phyloP scores from a whole-genome alignment of 2,329 filamentous ascomycete species.

The Colletotrichum siamense region DNA sequence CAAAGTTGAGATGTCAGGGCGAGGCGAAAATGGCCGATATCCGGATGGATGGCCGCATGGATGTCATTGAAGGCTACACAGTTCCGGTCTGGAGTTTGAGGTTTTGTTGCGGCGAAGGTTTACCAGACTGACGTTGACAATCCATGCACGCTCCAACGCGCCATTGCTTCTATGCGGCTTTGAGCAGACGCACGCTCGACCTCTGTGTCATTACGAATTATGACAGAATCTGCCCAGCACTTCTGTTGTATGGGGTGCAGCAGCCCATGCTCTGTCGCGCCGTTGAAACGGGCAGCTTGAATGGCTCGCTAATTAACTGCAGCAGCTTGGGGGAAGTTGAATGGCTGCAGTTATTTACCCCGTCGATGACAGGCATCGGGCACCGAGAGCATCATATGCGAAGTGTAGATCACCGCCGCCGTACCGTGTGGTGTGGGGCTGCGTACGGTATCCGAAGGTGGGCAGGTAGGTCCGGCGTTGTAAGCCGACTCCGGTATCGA shows the following conservation, averaged over 20 bases:
- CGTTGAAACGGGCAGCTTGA: constrained; percentile 11
- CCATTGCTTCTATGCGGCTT: not conserved
- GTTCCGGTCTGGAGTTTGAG: constrained; percentile 9
- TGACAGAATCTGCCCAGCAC: not conserved
- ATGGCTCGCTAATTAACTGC: not conserved
- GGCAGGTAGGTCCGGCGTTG: not conserved
- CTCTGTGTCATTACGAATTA: not conserved
- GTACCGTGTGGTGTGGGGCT: not conserved
- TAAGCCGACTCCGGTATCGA: not conserved
- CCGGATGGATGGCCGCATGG: not conserved
- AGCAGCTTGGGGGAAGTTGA: not conserved
- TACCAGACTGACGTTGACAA: not conserved
- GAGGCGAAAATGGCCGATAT: not conserved
- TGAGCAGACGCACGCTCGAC: not conserved
- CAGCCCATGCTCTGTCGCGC: not conserved
- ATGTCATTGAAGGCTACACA: not conserved
- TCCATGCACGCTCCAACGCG: not conserved
- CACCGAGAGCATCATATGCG: not conserved
- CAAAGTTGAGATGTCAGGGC: not conserved
- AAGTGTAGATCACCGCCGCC: not conserved
- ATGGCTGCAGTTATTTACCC: not conserved
- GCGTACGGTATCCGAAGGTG: not conserved
- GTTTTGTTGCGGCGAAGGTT: constrained; percentile 10
- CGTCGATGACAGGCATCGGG: not conserved
- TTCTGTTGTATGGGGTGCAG: not conserved